phyloP scores from a whole-genome alignment of 2,329 filamentous ascomycete species.

The Nectriaceae sp. region DNA sequence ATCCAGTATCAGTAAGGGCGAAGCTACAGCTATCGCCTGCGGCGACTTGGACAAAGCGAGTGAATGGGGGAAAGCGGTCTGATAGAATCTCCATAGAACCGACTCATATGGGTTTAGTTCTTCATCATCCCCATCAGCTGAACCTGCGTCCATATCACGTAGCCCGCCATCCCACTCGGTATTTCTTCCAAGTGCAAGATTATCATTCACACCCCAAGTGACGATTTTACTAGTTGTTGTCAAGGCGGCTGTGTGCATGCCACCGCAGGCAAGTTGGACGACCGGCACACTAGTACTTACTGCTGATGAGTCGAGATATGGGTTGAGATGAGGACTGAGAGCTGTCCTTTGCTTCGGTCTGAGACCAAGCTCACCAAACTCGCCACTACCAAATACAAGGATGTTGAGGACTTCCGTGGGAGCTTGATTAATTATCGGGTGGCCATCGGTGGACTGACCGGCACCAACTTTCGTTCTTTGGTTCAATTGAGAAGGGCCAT shows the following conservation, averaged over 20 bases:
- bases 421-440: too few species aligned
- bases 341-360: background rate
- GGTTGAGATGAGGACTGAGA: background rate
- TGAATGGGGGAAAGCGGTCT: constrained; percentile 53
- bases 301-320: too few species aligned
- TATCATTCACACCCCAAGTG: constrained; percentile 82
- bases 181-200: constrained; percentile 71
- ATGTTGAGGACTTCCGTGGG: background rate
- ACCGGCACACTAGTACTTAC: constrained; percentile 35
- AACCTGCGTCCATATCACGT: constrained; percentile 53
- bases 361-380: background rate
- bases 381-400: background rate
- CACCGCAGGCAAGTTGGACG: constrained; percentile 69
- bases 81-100: constrained; percentile 58
- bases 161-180: constrained; percentile 61
- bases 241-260: constrained; percentile 74
- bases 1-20: constrained; percentile 66
- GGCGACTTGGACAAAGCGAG: constrained; percentile 58
- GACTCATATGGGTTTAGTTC: constrained; percentile 67
- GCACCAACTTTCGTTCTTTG: too few species aligned
- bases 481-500: too few species aligned
- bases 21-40: constrained; percentile 71
- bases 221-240: constrained; percentile 64
- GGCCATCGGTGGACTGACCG: too few species aligned
- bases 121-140: too few species aligned